Evolutionary conservation across 2,329 filamentous ascomycete genomes (phyloP).

Genomic region (Phaeosphaeriaceae sp.): DNA sequence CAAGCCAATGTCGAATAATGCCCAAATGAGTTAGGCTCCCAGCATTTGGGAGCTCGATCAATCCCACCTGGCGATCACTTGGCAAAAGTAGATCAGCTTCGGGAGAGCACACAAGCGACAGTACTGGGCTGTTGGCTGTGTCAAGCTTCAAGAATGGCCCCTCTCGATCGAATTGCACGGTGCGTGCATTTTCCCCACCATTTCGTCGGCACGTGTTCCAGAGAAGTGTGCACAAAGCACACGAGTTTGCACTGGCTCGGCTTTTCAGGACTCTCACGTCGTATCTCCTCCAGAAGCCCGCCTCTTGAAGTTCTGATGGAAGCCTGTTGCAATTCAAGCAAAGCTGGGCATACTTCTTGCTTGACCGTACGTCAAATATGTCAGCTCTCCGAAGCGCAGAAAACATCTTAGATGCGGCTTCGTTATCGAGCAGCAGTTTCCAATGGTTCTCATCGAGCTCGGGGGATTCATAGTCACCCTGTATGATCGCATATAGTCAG

Average conservation of each 20-base stretch:
- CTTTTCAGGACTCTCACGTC: neutral
- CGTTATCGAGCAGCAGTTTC: conserved; percentile 7
- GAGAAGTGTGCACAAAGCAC: neutral
- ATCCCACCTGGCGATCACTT: conserved; percentile 13
- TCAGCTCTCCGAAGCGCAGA: neutral
- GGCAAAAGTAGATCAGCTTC: neutral
- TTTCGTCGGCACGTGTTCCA: neutral
- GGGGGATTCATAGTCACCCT: conserved; percentile 3
- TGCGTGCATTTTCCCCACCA: too few relatives aligned
- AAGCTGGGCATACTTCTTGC: neutral
- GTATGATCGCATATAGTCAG: too few relatives aligned
- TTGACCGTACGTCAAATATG: neutral
- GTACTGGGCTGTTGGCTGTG: neutral
- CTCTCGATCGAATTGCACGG: too few relatives aligned
- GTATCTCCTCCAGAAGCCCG: neutral
- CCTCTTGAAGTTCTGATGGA: too few relatives aligned
- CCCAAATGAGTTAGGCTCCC: conserved; percentile 11
- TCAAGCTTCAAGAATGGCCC: too few relatives aligned
- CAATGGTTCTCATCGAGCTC: conserved; percentile 3
- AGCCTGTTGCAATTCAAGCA: neutral
- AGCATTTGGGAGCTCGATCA: conserved; percentile 13
- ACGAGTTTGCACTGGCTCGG: neutral
- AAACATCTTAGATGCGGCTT: neutral
- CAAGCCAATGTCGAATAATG: conserved; percentile 16
- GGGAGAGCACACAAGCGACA: neutral